Evolutionary conservation across 768 basidiomycete species (phyloP).

Genomic region (Pulveroboletus sp.): DNA sequence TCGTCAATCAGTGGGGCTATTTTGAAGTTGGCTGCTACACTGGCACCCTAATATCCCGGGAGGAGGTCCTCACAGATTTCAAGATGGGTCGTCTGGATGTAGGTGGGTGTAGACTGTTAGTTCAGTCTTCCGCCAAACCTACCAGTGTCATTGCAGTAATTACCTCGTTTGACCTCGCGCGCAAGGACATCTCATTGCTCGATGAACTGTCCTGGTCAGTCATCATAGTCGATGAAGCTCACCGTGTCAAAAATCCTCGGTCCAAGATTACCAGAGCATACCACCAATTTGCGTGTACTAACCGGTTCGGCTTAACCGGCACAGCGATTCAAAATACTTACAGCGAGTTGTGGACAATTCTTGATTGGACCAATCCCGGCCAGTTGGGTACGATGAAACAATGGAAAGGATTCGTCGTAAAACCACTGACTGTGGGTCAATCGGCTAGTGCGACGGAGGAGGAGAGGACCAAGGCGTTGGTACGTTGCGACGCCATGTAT

Average conservation of each 20-base stretch:
- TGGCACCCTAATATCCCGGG: slow-evolving; percentile 50
- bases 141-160: slow-evolving; percentile 50
- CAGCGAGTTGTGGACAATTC: slow-evolving; percentile 86
- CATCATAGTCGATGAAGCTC: slow-evolving; percentile 86
- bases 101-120: slow-evolving; percentile 43
- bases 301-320: slow-evolving; percentile 86
- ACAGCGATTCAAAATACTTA: slow-evolving; percentile 87
- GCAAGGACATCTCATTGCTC: slow-evolving; percentile 66
- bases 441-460: slow-evolving; percentile 61
- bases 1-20: slow-evolving; percentile 78
- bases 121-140: neutral
- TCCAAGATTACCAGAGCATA: slow-evolving; percentile 68
- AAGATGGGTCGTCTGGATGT: slow-evolving; percentile 82
- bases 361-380: slow-evolving; percentile 91
- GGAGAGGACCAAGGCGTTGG: slow-evolving; percentile 53
- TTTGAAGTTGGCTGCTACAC: slow-evolving; percentile 82
- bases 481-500: slow-evolving; percentile 24
- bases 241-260: slow-evolving; percentile 78
- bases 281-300: slow-evolving; percentile 61
- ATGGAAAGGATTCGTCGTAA: slow-evolving; percentile 73
- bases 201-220: slow-evolving; percentile 69
- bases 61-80: slow-evolving; percentile 65
- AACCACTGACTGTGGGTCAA: slow-evolving; percentile 68
- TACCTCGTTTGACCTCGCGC: slow-evolving; percentile 76
- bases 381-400: slow-evolving; percentile 67